A percentile compares a stretch with the other conserved stretches of the same genome.
These are phyloP conservation scores for Chaetoceros tenuissimus DNA, from an alignment of 108 stramenopile genomes.

Conservation along the genomic window DNA sequence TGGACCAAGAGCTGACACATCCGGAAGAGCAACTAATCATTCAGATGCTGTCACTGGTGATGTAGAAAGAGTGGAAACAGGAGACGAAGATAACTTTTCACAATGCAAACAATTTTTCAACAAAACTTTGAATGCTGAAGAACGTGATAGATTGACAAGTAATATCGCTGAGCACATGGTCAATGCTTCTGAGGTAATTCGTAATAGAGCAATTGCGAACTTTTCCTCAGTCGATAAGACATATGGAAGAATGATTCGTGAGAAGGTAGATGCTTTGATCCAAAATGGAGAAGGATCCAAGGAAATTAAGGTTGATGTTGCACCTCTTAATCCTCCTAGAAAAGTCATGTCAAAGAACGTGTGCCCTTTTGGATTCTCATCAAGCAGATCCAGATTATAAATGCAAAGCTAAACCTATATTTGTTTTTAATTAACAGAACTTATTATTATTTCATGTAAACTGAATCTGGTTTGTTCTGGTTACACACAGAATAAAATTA, in stretches of 20 bases:
- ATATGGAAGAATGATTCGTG: constrained; percentile 14
- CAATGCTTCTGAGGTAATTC: constrained; percentile 42
- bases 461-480: too few species aligned
- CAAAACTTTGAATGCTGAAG: constrained; percentile 26
- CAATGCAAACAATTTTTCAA: constrained; percentile 37
- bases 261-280: neutral
- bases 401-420: too few species aligned
- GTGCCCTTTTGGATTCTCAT: neutral
- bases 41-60: constrained; percentile 23
- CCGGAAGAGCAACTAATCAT: constrained; percentile 1
- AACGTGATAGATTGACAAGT: constrained; percentile 31
- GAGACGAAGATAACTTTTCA: constrained; percentile 49
- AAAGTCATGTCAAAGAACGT: neutral
- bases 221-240: constrained; percentile 39
- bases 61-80: constrained; percentile 39
- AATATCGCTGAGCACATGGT: constrained; percentile 54
- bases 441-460: too few species aligned
- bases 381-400: too few species aligned
- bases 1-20: constrained; percentile 17
- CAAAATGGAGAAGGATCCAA: too few species aligned
- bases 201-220: constrained; percentile 43
- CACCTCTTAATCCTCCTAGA: neutral
- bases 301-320: neutral
- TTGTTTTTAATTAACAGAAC: too few species aligned
- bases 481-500: too few species aligned